Evolutionary conservation across 768 basidiomycete species (phyloP).

Genomic region (Hygrocybe punicea): DNA sequence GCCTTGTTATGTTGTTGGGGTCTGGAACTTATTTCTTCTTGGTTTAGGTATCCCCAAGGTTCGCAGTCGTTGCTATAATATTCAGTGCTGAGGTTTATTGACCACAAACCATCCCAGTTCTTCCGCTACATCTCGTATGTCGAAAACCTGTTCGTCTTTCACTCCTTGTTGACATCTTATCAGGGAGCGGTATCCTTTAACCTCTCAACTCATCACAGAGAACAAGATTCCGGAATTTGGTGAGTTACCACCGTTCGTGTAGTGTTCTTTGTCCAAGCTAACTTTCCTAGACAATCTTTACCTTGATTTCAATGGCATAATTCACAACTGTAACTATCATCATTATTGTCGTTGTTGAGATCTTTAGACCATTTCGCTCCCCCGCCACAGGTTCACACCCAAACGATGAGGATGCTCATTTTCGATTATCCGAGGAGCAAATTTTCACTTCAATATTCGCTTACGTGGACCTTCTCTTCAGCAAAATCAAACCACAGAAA

Average conservation of each 20-base stretch:
- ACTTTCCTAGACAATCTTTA: conserved; percentile 72
- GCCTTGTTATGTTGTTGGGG: not conserved
- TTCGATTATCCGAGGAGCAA: conserved; percentile 92
- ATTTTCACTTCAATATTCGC: conserved; percentile 96
- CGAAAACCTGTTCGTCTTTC: not conserved
- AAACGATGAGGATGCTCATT: conserved; percentile 93
- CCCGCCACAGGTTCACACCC: conserved; percentile 75
- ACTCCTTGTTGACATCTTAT: not conserved
- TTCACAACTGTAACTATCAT: conserved; percentile 64
- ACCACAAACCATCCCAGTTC: conserved; percentile 54
- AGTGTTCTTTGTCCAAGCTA: conserved; percentile 9
- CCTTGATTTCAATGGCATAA: conserved; percentile 92
- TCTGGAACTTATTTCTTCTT: not conserved
- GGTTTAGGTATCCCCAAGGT: conserved; percentile 64
- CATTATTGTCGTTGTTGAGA: not conserved
- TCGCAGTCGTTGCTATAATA: conserved; percentile 13
- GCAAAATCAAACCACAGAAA: conserved; percentile 96
- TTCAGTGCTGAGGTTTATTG: not conserved
- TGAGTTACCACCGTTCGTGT: conserved; percentile 30
- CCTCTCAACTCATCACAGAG: conserved; percentile 95
- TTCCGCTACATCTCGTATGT: conserved; percentile 64
- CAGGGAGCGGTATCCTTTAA: conserved; percentile 96
- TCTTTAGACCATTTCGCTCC: not conserved
- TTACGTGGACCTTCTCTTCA: conserved; percentile 95
- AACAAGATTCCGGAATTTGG: conserved; percentile 99